Conservation (phyloP, 2,329 filamentous ascomycete species). For the Cercospora nicotianae region DNA sequence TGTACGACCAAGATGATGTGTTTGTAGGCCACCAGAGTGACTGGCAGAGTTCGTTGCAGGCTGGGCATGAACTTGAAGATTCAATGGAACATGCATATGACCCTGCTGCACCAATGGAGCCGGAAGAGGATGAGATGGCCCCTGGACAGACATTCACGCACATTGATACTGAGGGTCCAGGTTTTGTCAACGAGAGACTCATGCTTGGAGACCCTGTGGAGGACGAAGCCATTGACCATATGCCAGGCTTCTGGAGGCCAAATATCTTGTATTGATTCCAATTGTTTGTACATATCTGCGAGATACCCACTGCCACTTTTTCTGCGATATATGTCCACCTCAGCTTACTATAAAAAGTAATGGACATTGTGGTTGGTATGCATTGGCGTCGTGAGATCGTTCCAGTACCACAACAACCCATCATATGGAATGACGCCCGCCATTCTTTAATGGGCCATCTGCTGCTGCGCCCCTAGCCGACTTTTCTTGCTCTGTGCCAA, state of each 20-base stretch:
- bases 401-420: too few relatives aligned
- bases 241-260: conserved; percentile 48
- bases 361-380: too few relatives aligned
- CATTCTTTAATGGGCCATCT: too few relatives aligned
- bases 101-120: background rate
- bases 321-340: background rate
- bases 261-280: conserved; percentile 47
- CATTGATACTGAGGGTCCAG: background rate
- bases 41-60: background rate
- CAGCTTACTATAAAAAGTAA: too few relatives aligned
- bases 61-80: background rate
- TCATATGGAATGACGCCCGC: too few relatives aligned
- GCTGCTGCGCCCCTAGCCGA: too few relatives aligned
- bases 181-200: background rate
- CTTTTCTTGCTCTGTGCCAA: too few relatives aligned
- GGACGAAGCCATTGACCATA: conserved; percentile 18
- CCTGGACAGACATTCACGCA: background rate
- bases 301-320: conserved; percentile 6
- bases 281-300: background rate
- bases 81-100: background rate
- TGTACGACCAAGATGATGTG: background rate
- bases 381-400: too few relatives aligned
- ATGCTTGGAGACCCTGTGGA: background rate
- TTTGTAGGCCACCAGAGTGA: background rate
- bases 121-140: background rate